These are phyloP conservation scores for Nemania sp. DNA, from an alignment of 2,329 filamentous ascomycete species.

Conservation along the genomic window DNA sequence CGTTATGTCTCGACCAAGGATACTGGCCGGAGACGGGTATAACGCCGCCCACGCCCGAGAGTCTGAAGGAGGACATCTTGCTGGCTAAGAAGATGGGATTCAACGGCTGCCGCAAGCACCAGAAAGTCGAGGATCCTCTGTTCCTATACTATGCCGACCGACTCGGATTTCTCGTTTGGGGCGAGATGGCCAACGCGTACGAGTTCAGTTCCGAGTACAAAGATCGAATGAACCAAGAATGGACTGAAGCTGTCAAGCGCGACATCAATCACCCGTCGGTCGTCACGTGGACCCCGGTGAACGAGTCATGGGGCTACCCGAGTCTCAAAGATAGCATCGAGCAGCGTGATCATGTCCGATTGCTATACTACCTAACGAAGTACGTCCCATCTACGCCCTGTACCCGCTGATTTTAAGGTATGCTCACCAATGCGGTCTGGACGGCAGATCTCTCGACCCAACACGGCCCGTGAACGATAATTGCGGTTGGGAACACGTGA, in stretches of 20 bases:
- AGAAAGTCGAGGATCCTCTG: constrained; percentile 65
- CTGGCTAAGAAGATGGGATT: constrained; percentile 64
- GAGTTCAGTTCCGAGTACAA: constrained; percentile 63
- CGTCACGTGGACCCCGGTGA: constrained; percentile 69
- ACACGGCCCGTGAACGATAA: constrained; percentile 72
- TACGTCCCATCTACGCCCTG: constrained; percentile 37
- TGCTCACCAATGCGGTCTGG: background rate
- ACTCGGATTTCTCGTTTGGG: constrained; percentile 66
- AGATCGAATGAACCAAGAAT: constrained; percentile 66
- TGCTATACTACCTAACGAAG: constrained; percentile 68
- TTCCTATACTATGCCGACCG: constrained; percentile 66
- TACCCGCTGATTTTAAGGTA: background rate
- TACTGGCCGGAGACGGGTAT: constrained; percentile 66
- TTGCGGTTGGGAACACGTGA: constrained; percentile 72
- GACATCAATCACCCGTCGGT: constrained; percentile 69
- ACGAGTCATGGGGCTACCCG: constrained; percentile 67
- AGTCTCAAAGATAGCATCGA: constrained; percentile 58
- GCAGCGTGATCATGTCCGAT: constrained; percentile 67
- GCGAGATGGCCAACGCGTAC: constrained; percentile 68
- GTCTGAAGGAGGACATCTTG: constrained; percentile 57
- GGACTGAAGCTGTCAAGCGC: constrained; percentile 64
- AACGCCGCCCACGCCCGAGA: constrained; percentile 57
- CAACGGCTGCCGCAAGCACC: constrained; percentile 68
- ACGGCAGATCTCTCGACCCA: constrained; percentile 57
- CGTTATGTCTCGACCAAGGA: constrained; percentile 63